Evolutionary conservation across 2,329 filamentous ascomycete species (phyloP).

Genomic region (Aureobasidium melanogenum): DNA sequence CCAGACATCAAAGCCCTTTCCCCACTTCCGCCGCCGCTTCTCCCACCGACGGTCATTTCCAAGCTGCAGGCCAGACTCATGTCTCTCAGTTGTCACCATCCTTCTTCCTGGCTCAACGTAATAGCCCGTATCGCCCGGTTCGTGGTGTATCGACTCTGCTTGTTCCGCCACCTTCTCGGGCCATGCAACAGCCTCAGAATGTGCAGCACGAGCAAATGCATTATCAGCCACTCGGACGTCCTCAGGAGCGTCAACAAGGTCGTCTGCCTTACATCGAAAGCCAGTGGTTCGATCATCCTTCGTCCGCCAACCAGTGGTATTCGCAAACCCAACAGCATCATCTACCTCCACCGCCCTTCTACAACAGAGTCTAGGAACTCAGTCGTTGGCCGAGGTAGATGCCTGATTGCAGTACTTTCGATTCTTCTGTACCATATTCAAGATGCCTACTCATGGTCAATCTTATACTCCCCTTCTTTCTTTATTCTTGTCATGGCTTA

Average conservation of each 20-base stretch:
- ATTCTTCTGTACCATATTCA: conserved; percentile 11
- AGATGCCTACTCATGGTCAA: background rate
- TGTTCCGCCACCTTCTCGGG: conserved; percentile 73
- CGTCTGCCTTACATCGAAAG: conserved; percentile 34
- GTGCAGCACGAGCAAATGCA: conserved; percentile 42
- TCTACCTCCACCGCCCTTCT: conserved; percentile 2
- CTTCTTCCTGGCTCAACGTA: conserved; percentile 75
- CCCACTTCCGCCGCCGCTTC: conserved; percentile 51
- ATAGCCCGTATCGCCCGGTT: conserved; percentile 87
- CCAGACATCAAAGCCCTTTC: conserved; percentile 45
- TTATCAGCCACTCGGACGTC: conserved; percentile 40
- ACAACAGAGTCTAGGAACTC: background rate
- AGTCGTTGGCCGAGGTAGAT: background rate
- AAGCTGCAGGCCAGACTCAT: conserved; percentile 16
- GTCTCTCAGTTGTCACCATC: conserved; percentile 70
- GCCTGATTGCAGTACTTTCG: background rate
- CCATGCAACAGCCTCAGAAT: conserved; percentile 51
- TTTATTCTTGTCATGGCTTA: background rate
- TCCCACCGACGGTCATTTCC: conserved; percentile 57
- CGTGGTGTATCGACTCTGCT: conserved; percentile 85
- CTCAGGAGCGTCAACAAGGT: conserved; percentile 36
- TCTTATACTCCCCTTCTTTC: background rate
- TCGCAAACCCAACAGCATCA: background rate
- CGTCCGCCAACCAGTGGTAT: conserved; percentile 9
- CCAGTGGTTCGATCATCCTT: conserved; percentile 23